Conservation (phyloP, 2,329 filamentous ascomycete genomes). For the Falciphora oryzae region DNA sequence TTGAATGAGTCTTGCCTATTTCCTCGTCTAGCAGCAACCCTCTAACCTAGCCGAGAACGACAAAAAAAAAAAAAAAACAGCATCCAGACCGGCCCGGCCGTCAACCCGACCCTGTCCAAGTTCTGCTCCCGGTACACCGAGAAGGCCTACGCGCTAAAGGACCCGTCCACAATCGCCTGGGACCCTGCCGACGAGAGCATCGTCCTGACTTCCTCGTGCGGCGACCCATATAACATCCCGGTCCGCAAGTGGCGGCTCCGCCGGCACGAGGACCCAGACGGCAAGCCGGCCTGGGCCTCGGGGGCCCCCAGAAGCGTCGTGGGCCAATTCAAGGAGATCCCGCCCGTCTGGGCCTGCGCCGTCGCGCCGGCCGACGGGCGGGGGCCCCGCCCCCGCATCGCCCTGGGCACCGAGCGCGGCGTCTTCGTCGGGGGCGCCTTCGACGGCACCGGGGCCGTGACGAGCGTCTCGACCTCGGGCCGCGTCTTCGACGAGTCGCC, state of each 20-base stretch:
- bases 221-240: too few species aligned
- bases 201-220: neutral
- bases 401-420: conserved; percentile 3
- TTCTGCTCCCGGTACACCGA: neutral
- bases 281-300: neutral
- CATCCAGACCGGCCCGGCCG: neutral
- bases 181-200: neutral
- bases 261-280: neutral
- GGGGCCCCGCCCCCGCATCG: neutral
- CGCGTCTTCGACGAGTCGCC: neutral
- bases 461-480: neutral
- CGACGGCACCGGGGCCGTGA: neutral
- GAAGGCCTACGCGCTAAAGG: too few species aligned
- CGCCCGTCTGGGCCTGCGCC: conserved; percentile 1
- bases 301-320: neutral
- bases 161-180: neutral
- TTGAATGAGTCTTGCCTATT: too few species aligned
- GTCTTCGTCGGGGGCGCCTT: neutral
- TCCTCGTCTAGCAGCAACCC: neutral
- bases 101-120: neutral
- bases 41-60: neutral
- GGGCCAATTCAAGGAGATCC: neutral
- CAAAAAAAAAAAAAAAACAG: neutral
- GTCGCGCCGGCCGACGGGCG: neutral
- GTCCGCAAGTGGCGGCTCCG: neutral